Conservation (phyloP, 2,329 filamentous ascomycete genomes). For the Fusarium brachygibbosum region DNA sequence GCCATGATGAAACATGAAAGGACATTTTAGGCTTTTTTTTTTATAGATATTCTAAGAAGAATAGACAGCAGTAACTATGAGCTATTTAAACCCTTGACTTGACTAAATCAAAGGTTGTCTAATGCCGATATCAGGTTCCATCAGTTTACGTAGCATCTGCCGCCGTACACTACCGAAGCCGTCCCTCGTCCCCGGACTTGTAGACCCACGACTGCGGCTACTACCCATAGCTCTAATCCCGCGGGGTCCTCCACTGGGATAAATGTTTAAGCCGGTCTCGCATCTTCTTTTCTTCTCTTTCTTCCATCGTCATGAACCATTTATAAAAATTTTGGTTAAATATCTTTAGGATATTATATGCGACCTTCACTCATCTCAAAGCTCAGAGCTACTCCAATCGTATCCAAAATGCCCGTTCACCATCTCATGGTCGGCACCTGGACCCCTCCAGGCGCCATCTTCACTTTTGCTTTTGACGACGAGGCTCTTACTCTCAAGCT, state of each 20-base stretch:
- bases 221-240: slow-evolving; percentile 17
- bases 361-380: slow-evolving; percentile 28
- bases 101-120: not conserved
- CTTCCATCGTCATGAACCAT: slow-evolving; percentile 27
- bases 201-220: slow-evolving; percentile 22
- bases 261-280: slow-evolving; percentile 48
- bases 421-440: slow-evolving; percentile 94
- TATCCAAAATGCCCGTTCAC: slow-evolving; percentile 76
- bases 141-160: slow-evolving; percentile 34
- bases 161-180: slow-evolving; percentile 40
- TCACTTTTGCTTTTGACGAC: slow-evolving; percentile 89
- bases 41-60: not conserved
- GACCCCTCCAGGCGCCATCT: slow-evolving; percentile 90
- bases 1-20: slow-evolving; percentile 15
- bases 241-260: slow-evolving; percentile 42
- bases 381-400: slow-evolving; percentile 32
- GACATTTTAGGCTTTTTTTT: not conserved
- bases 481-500: slow-evolving; percentile 80
- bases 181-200: slow-evolving; percentile 14
- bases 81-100: not conserved
- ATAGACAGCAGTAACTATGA: no score
- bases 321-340: not conserved
- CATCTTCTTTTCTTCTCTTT: slow-evolving; percentile 6
- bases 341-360: slow-evolving; percentile 4
- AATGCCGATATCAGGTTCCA: slow-evolving; percentile 6